Base-by-base conservation (phyloP, 1,139 yeast genomes). In the Suhomyces choctaworum region DNA sequence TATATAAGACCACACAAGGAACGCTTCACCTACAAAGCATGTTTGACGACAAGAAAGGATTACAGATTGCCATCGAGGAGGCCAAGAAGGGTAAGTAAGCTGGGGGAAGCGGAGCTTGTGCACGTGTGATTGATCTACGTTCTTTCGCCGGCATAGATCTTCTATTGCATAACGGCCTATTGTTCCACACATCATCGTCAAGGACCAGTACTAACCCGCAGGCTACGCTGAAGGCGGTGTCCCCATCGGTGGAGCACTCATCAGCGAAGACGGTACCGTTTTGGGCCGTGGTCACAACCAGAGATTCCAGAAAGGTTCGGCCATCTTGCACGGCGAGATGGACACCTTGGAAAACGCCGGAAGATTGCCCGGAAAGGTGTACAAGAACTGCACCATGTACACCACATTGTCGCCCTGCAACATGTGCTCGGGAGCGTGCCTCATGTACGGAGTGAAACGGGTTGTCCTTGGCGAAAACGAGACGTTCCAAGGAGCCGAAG, bases 361-460 rank as follows among this genome's bases (percentile, higher is more conserved):
- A 10, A 76, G 97, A 52, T 70, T 90, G 37, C 75, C 76, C 14
- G 90, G 87, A 4, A 66, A 66, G 23, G 72, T 71, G 16, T 84
- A 84, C 70, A 85, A 73, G 64, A 75, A 69, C 53, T 82, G 82
- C 62, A 84, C 82, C 46, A 78, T 90, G 80, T 90, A 89, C 63
- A 88, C 97, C 27, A 86, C 97, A 0, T 68, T 90, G 46, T 85
- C 96, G 5, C 97, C 97, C 2, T 90, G 97, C 59, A 73, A 81
- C 47, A 90, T 90, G 97, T 90, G 97, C 56, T 78, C 95, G 6
- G 97, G 97, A 13, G 95, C 96, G 11, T 86, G 94, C 47, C 56
- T 90, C 37, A 70, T 90, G 71, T 90, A 89, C 62, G 96, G 96
- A 23, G 73, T 90, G 46, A 80, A 81, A 48, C 71, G 97, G 46